A percentile compares a stretch with the other conserved stretches of the same genome.
phyloP scores from a whole-genome alignment of 1,139 yeast genomes.

The Debaryomycetaceae sp. region DNA sequence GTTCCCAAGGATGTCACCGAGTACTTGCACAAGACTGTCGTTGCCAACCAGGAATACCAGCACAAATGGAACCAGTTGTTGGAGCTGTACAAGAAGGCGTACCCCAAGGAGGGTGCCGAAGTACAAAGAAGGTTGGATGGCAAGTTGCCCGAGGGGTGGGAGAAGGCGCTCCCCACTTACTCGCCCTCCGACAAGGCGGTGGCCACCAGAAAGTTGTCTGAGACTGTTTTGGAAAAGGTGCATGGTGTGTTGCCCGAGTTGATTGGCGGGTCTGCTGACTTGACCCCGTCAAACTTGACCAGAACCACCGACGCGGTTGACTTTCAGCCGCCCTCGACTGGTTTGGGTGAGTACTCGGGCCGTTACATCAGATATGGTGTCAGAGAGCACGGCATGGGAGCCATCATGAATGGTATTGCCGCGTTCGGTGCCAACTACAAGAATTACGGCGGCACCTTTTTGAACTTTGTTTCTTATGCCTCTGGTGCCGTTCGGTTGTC shows the following conservation, averaged over 20 bases:
- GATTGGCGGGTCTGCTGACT: conserved; percentile 97
- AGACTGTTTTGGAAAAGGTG: conserved; percentile 67
- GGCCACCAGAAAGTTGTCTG: conserved; percentile 95
- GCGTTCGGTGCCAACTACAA: conserved; percentile 93
- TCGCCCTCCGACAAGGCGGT: conserved; percentile 74
- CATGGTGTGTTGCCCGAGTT: conserved; percentile 76
- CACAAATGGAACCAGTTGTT: conserved; percentile 69
- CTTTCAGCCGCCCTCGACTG: conserved; percentile 86
- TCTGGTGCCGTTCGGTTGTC: conserved; percentile 96
- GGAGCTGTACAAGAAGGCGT: conserved; percentile 59
- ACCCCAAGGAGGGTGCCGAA: conserved; percentile 80
- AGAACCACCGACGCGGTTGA: conserved; percentile 81
- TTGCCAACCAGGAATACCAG: conserved; percentile 58
- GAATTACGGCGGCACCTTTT: conserved; percentile 97
- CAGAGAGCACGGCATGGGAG: conserved; percentile 99
- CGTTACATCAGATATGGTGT: conserved; percentile 98
- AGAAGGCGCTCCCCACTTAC: conserved; percentile 71
- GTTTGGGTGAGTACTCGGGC: conserved; percentile 84
- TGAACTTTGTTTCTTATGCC: conserved; percentile 96
- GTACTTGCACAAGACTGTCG: conserved; percentile 55
- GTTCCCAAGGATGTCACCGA: conserved; percentile 85
- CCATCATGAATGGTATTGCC: conserved; percentile 95
- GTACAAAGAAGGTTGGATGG: conserved; percentile 75
- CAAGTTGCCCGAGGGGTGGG: conserved; percentile 85
- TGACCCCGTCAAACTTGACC: conserved; percentile 96